Evolutionary conservation across 768 basidiomycete species (phyloP), one percentile per base, ranked within the genome.

Genomic region (Mycena galopus): DNA sequence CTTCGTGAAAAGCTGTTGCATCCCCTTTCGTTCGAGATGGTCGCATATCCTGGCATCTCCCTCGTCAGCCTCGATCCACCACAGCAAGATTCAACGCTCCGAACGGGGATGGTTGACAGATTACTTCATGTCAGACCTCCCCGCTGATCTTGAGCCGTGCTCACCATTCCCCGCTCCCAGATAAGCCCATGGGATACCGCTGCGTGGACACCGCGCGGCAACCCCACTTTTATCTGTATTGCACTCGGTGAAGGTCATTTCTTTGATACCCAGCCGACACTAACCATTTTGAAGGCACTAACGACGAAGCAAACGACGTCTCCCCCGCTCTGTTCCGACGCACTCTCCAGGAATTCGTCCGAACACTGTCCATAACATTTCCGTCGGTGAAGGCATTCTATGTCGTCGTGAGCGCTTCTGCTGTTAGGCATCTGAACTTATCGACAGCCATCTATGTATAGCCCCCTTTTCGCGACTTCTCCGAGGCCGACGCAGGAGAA

Each of bases 401-500:
- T 21, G 17, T 73, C 10, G 21, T 73, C 6, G 72, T 73, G 53
- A 16, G 62, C 37, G 2, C 17, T 42, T 23, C 29, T 9, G 17
- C 17, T 25, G 10, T 23, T 29, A 14, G 1, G 39, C 5, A 29
- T 25, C 19, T 27, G 37, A 21, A 16, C 9, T n/a, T 4, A 9
- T 60, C 7, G 44, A 59, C 27, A 2, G 35, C 14, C 25, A 21
- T 56, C 14, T n/a, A n/a, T n/a, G n/a, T 27, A 56, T 29, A 73
- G 72, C 62, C 66, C 4, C 72, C 67, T 8, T 69, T 73, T 30
- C 64, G 58, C 44, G 68, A 73, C 68, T 73, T 73, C 61, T 44
- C 44, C 19, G 72, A 73, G 29, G 29, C 67, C 8, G 55, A 44
- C 19, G 33, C 39, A 7, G 66, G 65, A 8, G 42, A 16, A 11